Evolutionary conservation across 2,329 filamentous ascomycete species (phyloP).

Genomic region (Fusarium subglutinans): DNA sequence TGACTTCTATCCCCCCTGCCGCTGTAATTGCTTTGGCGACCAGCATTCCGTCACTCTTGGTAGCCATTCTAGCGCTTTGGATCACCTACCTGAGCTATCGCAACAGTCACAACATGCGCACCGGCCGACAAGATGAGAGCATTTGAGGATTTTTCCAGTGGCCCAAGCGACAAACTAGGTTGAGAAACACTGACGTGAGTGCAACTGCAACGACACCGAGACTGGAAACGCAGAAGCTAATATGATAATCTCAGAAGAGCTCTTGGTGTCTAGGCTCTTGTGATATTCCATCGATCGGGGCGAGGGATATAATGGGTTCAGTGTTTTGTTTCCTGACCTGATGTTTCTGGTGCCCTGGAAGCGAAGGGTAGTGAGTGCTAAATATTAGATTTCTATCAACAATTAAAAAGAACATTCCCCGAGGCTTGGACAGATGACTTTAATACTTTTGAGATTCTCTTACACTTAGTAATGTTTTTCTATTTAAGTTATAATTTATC

Average conservation of each 20-base stretch:
- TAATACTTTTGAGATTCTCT: accelerated
- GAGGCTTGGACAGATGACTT: too few relatives aligned
- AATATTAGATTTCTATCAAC: too few relatives aligned
- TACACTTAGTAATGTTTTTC: too few relatives aligned
- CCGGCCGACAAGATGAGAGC: background rate
- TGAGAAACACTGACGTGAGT: background rate
- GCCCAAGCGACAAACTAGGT: accelerated
- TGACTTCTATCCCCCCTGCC: background rate
- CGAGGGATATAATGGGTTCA: accelerated
- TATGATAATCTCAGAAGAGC: background rate
- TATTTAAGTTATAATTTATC: too few relatives aligned
- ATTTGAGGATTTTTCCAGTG: background rate
- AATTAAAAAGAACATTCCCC: too few relatives aligned
- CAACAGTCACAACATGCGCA: background rate
- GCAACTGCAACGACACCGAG: background rate
- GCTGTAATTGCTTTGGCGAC: background rate
- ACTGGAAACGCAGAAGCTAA: background rate
- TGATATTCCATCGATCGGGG: background rate
- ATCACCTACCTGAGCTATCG: background rate
- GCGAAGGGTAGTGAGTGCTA: accelerated
- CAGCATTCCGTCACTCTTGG: background rate
- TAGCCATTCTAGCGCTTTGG: background rate
- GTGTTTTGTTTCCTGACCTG: background rate
- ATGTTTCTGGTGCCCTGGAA: background rate
- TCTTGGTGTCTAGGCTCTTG: accelerated